Percentiles rank a stretch among this genome's conserved stretches.
phyloP scores from a whole-genome alignment of 371 early-diverging fungal species.

The Mucor irregularis region DNA sequence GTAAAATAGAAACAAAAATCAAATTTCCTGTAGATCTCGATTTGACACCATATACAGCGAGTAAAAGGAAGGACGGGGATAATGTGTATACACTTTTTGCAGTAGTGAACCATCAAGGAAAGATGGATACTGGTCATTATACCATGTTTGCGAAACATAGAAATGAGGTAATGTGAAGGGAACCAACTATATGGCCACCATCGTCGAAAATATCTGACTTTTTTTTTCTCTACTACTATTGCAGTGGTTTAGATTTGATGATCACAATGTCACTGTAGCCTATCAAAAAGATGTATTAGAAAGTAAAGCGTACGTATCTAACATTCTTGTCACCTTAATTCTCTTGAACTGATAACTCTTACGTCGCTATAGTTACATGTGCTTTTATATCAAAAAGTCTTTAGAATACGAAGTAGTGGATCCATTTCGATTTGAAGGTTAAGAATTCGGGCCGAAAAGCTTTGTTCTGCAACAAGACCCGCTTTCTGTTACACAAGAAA shows the following conservation, averaged over 20 bases:
- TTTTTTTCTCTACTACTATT: too few relatives aligned
- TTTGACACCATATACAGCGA: constrained; percentile 87
- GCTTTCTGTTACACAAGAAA: constrained; percentile 5
- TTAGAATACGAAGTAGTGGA: constrained; percentile 54
- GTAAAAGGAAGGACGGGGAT: constrained; percentile 30
- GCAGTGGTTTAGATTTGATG: constrained; percentile 96
- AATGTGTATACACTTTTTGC: constrained; percentile 87
- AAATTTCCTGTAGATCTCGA: constrained; percentile 87
- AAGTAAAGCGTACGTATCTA: constrained; percentile 67
- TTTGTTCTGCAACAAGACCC: constrained; percentile 18
- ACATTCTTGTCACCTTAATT: neutral
- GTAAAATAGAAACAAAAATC: constrained; percentile 89
- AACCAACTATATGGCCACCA: neutral
- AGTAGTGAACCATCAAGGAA: constrained; percentile 90
- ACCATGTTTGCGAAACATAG: constrained; percentile 79
- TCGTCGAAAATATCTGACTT: neutral
- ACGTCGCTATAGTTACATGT: constrained; percentile 72
- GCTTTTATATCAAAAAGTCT: constrained; percentile 78
- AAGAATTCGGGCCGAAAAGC: constrained; percentile 3
- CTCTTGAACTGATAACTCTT: neutral
- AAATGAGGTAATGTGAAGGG: constrained; percentile 58
- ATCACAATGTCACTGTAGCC: constrained; percentile 75
- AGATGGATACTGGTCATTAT: constrained; percentile 94
- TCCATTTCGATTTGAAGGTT: constrained; percentile 16
- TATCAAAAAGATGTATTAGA: constrained; percentile 76